Evolutionary conservation across 2,329 filamentous ascomycete species (phyloP).

Genomic region (Phaeophleospora eucalypticola): DNA sequence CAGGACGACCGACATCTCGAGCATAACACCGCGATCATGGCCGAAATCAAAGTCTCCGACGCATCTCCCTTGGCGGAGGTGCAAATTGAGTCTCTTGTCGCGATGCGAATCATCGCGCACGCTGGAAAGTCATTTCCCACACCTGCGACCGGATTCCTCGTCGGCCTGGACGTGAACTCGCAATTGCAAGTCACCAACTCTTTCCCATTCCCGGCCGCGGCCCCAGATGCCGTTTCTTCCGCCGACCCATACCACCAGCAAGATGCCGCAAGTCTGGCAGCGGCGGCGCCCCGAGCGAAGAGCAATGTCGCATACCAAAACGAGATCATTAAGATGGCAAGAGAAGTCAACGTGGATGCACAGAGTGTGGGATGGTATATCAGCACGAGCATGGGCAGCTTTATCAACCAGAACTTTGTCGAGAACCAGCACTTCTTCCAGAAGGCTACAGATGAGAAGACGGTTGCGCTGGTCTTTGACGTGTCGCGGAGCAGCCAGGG

Average conservation of each 20-base stretch:
- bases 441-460: conserved; percentile 80
- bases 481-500: conserved; percentile 93
- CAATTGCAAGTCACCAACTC: conserved; percentile 88
- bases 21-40: conserved; percentile 21
- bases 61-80: conserved; percentile 65
- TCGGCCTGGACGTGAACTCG: conserved; percentile 84
- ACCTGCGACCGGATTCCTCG: conserved; percentile 80
- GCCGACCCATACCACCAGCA: conserved; percentile 70
- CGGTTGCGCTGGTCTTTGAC: conserved; percentile 88
- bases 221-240: conserved; percentile 55
- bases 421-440: conserved; percentile 99
- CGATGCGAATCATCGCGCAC: conserved; percentile 98
- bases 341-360: conserved; percentile 97
- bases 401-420: conserved; percentile 88
- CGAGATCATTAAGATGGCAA: conserved; percentile 94
- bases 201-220: conserved; percentile 79
- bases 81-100: conserved; percentile 91
- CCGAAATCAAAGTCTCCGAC: conserved; percentile 35
- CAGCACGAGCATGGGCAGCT: conserved; percentile 97
- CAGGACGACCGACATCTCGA: not conserved
- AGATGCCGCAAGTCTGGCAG: conserved; percentile 67
- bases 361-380: conserved; percentile 99
- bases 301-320: conserved; percentile 82
- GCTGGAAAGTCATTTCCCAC: conserved; percentile 84
- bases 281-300: conserved; percentile 87